phyloP scores from a whole-genome alignment of 495 filamentous ascomycete species.

The Aspergillus olivimuriae region DNA sequence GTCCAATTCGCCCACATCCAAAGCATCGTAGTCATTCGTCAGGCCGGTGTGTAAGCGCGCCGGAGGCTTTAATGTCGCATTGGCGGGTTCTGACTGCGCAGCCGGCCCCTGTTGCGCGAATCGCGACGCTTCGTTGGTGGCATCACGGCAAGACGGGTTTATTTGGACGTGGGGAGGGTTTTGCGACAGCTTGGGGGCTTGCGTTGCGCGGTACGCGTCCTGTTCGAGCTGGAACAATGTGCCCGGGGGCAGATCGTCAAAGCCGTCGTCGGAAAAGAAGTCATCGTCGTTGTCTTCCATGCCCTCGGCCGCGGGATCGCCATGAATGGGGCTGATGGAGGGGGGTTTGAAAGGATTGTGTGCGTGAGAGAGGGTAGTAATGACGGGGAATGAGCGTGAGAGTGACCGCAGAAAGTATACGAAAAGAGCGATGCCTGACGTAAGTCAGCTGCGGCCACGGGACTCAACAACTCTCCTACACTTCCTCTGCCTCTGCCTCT shows the following conservation, averaged over 20 bases:
- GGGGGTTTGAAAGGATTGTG: constrained; percentile 3
- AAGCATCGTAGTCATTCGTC: constrained; percentile 46
- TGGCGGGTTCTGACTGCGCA: constrained; percentile 5
- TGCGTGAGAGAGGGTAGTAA: constrained; percentile 1
- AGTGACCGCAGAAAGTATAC: constrained; percentile 2
- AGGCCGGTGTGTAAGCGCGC: constrained; percentile 33
- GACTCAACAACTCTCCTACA: too few relatives aligned
- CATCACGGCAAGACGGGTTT: too few relatives aligned
- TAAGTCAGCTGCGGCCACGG: constrained; percentile 8
- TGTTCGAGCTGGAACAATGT: constrained; percentile 50
- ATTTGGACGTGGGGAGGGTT: constrained; percentile 2
- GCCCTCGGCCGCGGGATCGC: constrained; percentile 31
- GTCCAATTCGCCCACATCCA: constrained; percentile 51
- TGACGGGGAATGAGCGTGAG: neutral
- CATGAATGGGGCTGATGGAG: constrained; percentile 33
- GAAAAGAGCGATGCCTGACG: constrained; percentile 6
- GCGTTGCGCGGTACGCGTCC: constrained; percentile 47
- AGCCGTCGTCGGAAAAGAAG: constrained; percentile 58
- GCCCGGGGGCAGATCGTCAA: constrained; percentile 49
- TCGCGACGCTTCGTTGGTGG: too few relatives aligned
- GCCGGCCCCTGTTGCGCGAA: constrained; percentile 3
- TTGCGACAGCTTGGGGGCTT: constrained; percentile 15
- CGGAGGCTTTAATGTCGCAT: constrained; percentile 22
- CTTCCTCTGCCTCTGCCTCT: constrained; percentile 2
- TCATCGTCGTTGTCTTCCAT: constrained; percentile 59